Evolutionary conservation across 441 rosid species (phyloP).

Genomic region (Erodium trifolium): DNA sequence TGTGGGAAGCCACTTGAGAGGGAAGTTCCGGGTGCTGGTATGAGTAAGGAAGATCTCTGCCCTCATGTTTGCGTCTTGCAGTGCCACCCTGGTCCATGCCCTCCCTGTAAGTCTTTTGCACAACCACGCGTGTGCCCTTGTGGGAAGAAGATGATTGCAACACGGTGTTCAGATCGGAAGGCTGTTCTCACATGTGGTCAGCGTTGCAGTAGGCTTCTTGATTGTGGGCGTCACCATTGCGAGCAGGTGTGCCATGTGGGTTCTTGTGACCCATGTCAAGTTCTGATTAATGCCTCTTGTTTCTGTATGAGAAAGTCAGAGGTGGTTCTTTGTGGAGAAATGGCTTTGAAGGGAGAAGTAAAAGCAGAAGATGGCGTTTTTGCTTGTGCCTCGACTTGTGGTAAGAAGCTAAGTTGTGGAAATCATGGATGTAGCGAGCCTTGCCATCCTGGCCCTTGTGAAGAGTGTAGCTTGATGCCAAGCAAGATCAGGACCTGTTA

Average conservation of each 20-base stretch:
- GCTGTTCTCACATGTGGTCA: constrained; percentile 76
- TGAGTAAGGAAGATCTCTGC: constrained; percentile 53
- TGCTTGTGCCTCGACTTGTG: constrained; percentile 60
- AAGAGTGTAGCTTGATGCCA: constrained; percentile 67
- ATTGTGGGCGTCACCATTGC: constrained; percentile 71
- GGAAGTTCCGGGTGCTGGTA: constrained; percentile 31
- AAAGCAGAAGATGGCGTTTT: constrained; percentile 67
- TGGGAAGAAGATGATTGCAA: constrained; percentile 71
- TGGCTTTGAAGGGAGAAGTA: constrained; percentile 75
- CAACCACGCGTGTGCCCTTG: constrained; percentile 84
- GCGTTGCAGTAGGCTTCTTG: constrained; percentile 70
- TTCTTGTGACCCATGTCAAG: constrained; percentile 71
- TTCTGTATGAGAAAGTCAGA: constrained; percentile 77
- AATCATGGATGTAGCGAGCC: constrained; percentile 56
- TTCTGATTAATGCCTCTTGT: constrained; percentile 61
- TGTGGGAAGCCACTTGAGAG: constrained; percentile 92
- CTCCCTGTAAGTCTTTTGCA: constrained; percentile 95
- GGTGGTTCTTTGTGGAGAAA: constrained; percentile 71
- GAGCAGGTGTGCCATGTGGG: constrained; percentile 73
- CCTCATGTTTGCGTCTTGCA: constrained; percentile 94
- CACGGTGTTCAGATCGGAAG: constrained; percentile 83
- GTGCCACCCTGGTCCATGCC: constrained; percentile 99
- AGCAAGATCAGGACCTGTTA: constrained; percentile 59
- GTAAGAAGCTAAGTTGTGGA: constrained; percentile 56
- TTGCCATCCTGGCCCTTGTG: constrained; percentile 90